phyloP scores from a whole-genome alignment of 139 green algal species.

The Closterium sp. region DNA sequence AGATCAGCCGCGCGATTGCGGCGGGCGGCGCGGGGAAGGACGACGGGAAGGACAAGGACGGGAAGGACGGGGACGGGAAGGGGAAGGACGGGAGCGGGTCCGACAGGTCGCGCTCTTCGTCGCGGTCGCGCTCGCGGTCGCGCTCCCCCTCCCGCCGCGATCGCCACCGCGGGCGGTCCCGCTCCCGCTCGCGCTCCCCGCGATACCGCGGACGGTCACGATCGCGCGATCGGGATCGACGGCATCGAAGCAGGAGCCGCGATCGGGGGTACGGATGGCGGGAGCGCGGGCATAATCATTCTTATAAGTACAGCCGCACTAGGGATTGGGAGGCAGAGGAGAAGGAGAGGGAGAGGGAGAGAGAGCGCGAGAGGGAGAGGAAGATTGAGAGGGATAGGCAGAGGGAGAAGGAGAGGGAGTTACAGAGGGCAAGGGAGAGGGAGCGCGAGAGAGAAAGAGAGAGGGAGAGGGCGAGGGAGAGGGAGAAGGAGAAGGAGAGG shows the following conservation, averaged over 20 bases:
- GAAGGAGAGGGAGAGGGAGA: conserved; percentile 32
- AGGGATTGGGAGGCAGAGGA: conserved; percentile 16
- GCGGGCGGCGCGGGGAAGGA: conserved; percentile 2
- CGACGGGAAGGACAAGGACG: conserved; percentile 15
- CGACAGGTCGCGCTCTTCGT: conserved; percentile 14
- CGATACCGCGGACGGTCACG: neutral
- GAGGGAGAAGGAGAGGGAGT: conserved; percentile 22
- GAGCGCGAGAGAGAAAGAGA: conserved; percentile 35
- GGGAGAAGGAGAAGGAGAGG: conserved; percentile 39
- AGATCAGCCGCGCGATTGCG: conserved; percentile 52
- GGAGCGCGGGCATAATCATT: conserved; percentile 1
- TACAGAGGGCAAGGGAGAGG: conserved; percentile 24
- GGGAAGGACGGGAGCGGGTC: conserved; percentile 23
- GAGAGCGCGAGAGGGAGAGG: conserved; percentile 22
- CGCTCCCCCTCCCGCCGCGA: conserved; percentile 11
- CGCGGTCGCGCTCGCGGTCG: conserved; percentile 35
- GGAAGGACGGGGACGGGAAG: conserved; percentile 12
- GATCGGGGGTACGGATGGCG: conserved; percentile 14
- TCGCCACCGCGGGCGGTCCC: conserved; percentile 4
- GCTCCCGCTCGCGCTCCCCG: conserved; percentile 9
- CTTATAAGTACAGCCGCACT: conserved; percentile 13
- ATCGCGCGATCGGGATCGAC: conserved; percentile 19
- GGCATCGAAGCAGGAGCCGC: conserved; percentile 23
- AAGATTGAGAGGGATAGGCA: neutral
- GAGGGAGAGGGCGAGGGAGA: conserved; percentile 27